Evolutionary conservation across 2,329 filamentous ascomycete genomes (phyloP).

Genomic region (Clonostachys sp.): DNA sequence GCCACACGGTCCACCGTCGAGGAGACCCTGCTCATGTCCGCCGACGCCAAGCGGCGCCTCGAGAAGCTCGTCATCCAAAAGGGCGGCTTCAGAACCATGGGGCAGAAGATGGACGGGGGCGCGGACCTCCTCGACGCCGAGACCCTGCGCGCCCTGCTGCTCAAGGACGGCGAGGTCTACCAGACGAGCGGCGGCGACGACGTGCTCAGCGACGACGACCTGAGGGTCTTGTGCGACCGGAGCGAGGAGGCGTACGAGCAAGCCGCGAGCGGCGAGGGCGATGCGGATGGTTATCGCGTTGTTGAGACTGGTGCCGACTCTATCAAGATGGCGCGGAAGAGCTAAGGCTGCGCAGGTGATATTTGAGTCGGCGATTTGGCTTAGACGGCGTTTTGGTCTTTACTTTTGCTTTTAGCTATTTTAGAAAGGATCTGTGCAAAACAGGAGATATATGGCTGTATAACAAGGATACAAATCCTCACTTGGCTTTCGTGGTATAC

Average conservation of each 20-base stretch:
- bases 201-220: conserved; percentile 70
- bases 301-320: conserved; percentile 69
- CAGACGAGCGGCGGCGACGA: conserved; percentile 54
- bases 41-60: conserved; percentile 84
- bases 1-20: conserved; percentile 93
- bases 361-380: too few species aligned
- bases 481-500: too few species aligned
- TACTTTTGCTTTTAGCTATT: too few species aligned
- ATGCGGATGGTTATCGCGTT: conserved; percentile 67
- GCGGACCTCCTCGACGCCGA: conserved; percentile 58
- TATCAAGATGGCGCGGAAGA: conserved; percentile 32
- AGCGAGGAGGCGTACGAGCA: conserved; percentile 59
- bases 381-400: neutral
- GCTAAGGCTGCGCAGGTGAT: neutral
- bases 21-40: conserved; percentile 78
- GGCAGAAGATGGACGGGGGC: conserved; percentile 49
- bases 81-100: conserved; percentile 72
- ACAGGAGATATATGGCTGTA: too few species aligned
- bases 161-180: conserved; percentile 69
- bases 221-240: conserved; percentile 76
- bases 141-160: conserved; percentile 54
- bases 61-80: conserved; percentile 97
- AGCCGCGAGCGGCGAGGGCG: conserved; percentile 74
- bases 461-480: too few species aligned
- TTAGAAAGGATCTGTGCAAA: too few species aligned